phyloP scores from a whole-genome alignment of 140 eudicot genomes.

The Senecio squalidus region DNA sequence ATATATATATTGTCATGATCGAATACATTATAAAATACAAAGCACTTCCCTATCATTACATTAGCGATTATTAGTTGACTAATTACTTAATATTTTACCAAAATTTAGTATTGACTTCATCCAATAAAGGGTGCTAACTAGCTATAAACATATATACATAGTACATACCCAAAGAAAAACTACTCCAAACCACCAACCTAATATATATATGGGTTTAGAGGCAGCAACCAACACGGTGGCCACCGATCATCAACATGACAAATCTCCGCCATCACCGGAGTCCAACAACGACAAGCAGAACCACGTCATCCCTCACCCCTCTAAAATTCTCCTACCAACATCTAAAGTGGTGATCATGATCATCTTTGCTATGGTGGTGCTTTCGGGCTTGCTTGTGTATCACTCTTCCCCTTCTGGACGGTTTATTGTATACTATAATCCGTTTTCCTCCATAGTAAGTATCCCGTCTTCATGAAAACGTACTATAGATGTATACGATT shows the following conservation, averaged over 20 bases:
- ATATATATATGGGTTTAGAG: constrained; percentile 5
- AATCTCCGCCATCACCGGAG: constrained; percentile 9
- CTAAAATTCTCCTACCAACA: not conserved
- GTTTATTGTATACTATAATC: constrained; percentile 8
- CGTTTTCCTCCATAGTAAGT: constrained; percentile 20
- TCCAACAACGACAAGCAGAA: constrained; percentile 14
- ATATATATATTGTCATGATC: not conserved
- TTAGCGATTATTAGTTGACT: constrained; percentile 19
- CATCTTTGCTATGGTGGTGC: constrained; percentile 20
- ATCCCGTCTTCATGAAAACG: not conserved
- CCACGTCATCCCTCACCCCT: not conserved
- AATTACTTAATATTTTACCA: not conserved
- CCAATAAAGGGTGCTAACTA: constrained; percentile 3
- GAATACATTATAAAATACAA: not conserved
- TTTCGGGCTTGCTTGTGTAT: constrained; percentile 21
- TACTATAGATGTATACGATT: too few species aligned
- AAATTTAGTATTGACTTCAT: not conserved
- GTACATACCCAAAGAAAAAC: not conserved
- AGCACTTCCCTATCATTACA: constrained; percentile 16
- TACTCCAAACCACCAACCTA: not conserved
- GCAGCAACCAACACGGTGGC: constrained; percentile 6
- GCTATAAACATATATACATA: not conserved
- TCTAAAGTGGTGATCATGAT: constrained; percentile 23
- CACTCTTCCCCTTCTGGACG: constrained; percentile 20
- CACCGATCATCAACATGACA: constrained; percentile 10